Base-by-base conservation (phyloP, 2,329 filamentous ascomycete genomes). In the Cladosporium oxysporum region DNA sequence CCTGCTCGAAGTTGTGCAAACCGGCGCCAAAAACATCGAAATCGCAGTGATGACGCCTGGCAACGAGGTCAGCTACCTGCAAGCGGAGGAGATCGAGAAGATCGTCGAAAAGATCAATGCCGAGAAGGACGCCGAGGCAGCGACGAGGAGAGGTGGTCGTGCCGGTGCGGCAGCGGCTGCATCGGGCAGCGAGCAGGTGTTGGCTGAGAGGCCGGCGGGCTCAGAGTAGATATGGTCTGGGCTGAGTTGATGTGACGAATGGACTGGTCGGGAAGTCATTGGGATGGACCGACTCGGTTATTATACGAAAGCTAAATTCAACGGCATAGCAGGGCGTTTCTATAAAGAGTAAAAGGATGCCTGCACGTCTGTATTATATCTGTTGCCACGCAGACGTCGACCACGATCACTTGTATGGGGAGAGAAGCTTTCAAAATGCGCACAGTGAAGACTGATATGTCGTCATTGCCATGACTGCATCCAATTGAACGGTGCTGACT, bases 51-150 rank as follows among this genome's bases (percentile, higher is more conserved):
- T 98, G 93, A 91, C 92, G 8, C 93, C 95, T 7, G 93, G 92
- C 62, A 93, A 97, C 84, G 80, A 86, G 18, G 88, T 99, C 69
- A 93, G 98, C 84, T 93, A 97, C 88, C 86, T 99, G 72, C 92
- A 93, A 2, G 90, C 94, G 35, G 94, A 98, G 79, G 92, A 97
- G 76, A 99, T 99, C 76, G 95, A 99, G 84, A 87, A 88, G 73
- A 97, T 96, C 76, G 96, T 99, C 76, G 98, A 98, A 88, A 95
- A 88, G 81, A 99, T 99, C 79, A 96, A 99, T 84, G 91, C 93
- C 75, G 96, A 99, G 87, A 99, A 99, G 87, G 93, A 97, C 78
- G 95, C 98, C 80, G 95, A 99, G 84, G 94, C 94, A 28, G 92
- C 92, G 49, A 97, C 93, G 87, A 97, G 97, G 90, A 96, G 97